Conservation (phyloP, 2,329 filamentous ascomycete species). For the Aspergillus vadensis region DNA sequence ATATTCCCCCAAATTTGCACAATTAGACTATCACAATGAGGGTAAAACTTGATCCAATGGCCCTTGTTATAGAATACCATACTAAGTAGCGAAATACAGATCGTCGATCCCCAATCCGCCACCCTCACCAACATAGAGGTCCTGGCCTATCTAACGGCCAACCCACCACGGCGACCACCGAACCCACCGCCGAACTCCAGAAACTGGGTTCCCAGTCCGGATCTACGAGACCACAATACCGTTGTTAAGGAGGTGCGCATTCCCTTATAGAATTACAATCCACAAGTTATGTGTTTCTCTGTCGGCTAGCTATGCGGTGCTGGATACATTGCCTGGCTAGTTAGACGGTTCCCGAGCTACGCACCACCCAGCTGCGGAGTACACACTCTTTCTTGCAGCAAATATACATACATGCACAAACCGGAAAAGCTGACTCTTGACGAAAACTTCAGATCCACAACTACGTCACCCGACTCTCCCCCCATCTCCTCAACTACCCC, state of each 20-base stretch:
- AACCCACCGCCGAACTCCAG: constrained; percentile 41
- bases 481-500: constrained; percentile 44
- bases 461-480: constrained; percentile 43
- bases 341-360: not conserved
- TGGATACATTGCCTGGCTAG: not conserved
- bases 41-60: constrained; percentile 16
- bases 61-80: not conserved
- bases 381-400: not conserved
- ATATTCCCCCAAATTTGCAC: not conserved
- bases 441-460: constrained; percentile 40
- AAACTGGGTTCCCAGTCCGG: constrained; percentile 44
- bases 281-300: not conserved
- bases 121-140: constrained; percentile 49
- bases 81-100: constrained; percentile 26
- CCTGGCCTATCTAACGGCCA: constrained; percentile 42
- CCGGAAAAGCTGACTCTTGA: too few species aligned
- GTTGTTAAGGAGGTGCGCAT: constrained; percentile 48
- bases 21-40: constrained; percentile 22
- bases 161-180: constrained; percentile 45
- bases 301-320: not conserved
- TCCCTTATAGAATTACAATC: too few species aligned
- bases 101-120: constrained; percentile 49
- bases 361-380: not conserved
- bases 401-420: too few species aligned
- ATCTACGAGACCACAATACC: constrained; percentile 49